A percentile compares a stretch with the other conserved stretches of the same genome.
Evolutionary conservation across 306 rosid species (phyloP).

Genomic region (barrel medic (Medicago truncatula)): MtrunA17r5.0-ANR NC_053044.1:46992501-46993000

Average conservation of each 20-base stretch:
- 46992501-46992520: conserved; percentile 13
- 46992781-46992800: not conserved
- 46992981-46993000: conserved; percentile 41
- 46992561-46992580: not conserved
- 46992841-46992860: not conserved
- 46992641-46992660: not conserved
- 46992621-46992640: conserved; percentile 2
- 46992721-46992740: not conserved
- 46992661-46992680: conserved; percentile 7
- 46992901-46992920: not conserved
- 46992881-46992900: not conserved
- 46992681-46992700: not conserved
- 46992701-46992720: not conserved
- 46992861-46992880: not conserved
- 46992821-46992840: no score
- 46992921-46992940: conserved; percentile 57
- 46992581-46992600: not conserved
- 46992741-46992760: not conserved
- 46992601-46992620: conserved; percentile 22
- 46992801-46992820: not conserved
- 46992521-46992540: conserved; percentile 12
- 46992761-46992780: not conserved
- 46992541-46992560: not conserved
- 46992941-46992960: conserved; percentile 85
- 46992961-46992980: conserved; percentile 67